Conservation (phyloP, 139 green algal species). For the Volvox reticuliferus region DNA sequence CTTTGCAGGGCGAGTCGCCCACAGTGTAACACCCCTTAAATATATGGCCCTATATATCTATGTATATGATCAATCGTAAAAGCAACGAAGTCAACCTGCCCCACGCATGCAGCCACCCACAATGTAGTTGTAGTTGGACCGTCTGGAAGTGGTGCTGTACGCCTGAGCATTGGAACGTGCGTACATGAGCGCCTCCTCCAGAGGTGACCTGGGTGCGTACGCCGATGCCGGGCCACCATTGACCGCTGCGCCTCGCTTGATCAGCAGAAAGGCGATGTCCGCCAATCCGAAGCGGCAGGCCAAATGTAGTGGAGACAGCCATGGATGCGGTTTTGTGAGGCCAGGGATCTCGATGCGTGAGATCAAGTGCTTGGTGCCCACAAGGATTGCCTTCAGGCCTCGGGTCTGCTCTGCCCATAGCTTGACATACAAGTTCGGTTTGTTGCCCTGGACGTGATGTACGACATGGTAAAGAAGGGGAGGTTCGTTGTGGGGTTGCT, state of each 20-base stretch:
- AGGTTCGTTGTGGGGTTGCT: background rate
- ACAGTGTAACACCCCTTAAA: no score
- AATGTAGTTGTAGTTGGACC: constrained; percentile 44
- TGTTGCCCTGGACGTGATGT: background rate
- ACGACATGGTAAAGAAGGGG: no score
- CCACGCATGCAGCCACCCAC: background rate
- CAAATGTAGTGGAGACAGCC: constrained; percentile 57
- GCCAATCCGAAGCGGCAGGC: constrained; percentile 52
- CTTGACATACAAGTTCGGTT: constrained; percentile 28
- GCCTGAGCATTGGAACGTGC: constrained; percentile 44
- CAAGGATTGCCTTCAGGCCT: background rate
- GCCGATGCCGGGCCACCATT: constrained; percentile 42
- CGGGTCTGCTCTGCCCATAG: background rate
- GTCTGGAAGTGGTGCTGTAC: constrained; percentile 34
- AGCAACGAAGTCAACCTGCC: background rate
- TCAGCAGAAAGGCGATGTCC: constrained; percentile 34
- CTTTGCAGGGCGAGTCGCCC: no score
- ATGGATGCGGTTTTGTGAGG: constrained; percentile 43
- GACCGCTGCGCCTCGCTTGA: constrained; percentile 40
- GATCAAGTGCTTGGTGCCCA: constrained; percentile 44
- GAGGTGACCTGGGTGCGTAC: constrained; percentile 48
- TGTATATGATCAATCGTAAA: no score
- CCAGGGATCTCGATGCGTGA: constrained; percentile 50
- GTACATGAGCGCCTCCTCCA: constrained; percentile 51
- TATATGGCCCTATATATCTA: no score